phyloP scores from a whole-genome alignment of 1,284 basidiomycete species.

The Apiotrichum sp. region DNA sequence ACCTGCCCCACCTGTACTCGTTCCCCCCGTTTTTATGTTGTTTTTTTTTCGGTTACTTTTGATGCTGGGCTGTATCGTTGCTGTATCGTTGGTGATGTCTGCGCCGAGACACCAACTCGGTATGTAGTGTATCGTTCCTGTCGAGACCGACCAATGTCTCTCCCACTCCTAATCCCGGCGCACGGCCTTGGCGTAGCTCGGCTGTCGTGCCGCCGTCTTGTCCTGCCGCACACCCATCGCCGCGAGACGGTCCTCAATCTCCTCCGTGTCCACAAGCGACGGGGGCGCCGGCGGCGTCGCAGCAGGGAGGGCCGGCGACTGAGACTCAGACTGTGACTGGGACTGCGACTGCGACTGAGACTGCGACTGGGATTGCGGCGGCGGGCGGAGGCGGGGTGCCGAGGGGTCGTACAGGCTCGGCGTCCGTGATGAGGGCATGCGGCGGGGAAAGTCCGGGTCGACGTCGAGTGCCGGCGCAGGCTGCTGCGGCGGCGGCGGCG shows the following conservation, averaged over 20 bases:
- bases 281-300: neutral
- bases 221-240: slow-evolving; percentile 33
- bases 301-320: neutral
- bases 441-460: slow-evolving; percentile 37
- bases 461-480: neutral
- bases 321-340: neutral
- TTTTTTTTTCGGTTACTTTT: no score
- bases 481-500: neutral
- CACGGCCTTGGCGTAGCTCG: slow-evolving; percentile 42
- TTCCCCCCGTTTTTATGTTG: no score
- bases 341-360: neutral
- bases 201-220: slow-evolving; percentile 10
- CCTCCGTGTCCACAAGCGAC: slow-evolving; percentile 12
- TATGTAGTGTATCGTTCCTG: neutral
- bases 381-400: slow-evolving; percentile 9
- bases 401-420: slow-evolving; percentile 34
- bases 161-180: slow-evolving; percentile 24
- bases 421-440: slow-evolving; percentile 19
- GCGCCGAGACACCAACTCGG: no score
- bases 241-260: slow-evolving; percentile 38
- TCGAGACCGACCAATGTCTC: no score
- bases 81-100: no score
- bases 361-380: neutral
- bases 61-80: no score
- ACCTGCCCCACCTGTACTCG: no score